Base-by-base conservation (phyloP, 495 filamentous ascomycete species). In the Geoglossum glabrum region DNA sequence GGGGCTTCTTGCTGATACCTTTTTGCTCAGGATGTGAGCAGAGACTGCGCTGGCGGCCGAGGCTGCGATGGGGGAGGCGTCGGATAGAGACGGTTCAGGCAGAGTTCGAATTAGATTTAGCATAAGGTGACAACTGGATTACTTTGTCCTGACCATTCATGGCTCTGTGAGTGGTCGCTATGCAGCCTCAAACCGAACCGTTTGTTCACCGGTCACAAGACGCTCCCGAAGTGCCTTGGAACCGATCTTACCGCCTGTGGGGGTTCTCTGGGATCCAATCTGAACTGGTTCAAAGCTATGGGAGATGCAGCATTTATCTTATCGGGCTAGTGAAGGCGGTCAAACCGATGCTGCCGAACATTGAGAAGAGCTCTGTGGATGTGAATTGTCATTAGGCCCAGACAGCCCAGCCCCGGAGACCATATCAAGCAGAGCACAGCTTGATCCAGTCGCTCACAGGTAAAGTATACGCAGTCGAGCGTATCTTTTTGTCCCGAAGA, bases 251-350 rank as follows among this genome's bases (percentile, higher is more conserved):
- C 46, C 46, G 46, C 46, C 46, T 25, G 46, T 28, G 46, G 26
- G 46, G 17, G 7, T 5, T 8, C 26, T 28, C 26, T 25, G 26
- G 46, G 13, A 21, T 13, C 49, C 28, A 52, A 27, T 52, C 49
- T 27, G 17, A 27, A 19, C 4, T 30, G 15, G 3, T 30, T 21
- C 19, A 13, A 15, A 19, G 23, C 49, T 19, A 52, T 1, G 49
- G 28, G 17, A 30, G 49, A 52, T 31, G 49, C 49, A 52, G 11
- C 26, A 30, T 30, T 52, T 30, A 52, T 52, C 49, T 52, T 52
- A 52, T 52, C 49, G 8, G 49, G 49, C 23, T 28, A 52, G 49
- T 52, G 49, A 31, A 52, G 28, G 49, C 49, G 49, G 49, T 52
- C 49, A 52, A 31, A 30, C 28, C 23, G 49, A 52, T 45, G 49